Conservation (phyloP, 2,329 filamentous ascomycete genomes). For the Cladophialophora chaetospira region DNA sequence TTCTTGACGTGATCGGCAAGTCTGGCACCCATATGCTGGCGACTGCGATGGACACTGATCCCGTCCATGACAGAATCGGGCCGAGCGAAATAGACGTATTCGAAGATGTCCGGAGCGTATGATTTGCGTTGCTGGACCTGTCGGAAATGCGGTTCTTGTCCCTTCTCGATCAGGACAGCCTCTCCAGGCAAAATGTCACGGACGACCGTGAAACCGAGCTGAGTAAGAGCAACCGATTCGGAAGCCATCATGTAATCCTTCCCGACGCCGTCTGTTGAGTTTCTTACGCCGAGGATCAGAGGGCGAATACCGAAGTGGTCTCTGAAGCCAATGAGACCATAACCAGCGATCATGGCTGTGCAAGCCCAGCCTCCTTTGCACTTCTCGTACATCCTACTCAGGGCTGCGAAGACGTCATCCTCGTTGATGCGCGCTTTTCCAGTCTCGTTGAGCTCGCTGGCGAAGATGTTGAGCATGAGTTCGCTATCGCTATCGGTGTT, state of each 20-base stretch:
- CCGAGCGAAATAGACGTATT: constrained; percentile 84
- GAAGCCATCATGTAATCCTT: constrained; percentile 90
- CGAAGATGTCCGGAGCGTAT: constrained; percentile 85
- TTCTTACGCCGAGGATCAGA: constrained; percentile 73
- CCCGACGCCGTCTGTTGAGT: constrained; percentile 64
- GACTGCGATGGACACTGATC: constrained; percentile 80
- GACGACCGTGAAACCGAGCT: constrained; percentile 77
- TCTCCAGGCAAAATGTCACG: constrained; percentile 78
- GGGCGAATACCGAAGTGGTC: constrained; percentile 82
- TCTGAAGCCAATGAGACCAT: constrained; percentile 76
- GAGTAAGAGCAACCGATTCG: constrained; percentile 79
- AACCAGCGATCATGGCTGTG: constrained; percentile 79
- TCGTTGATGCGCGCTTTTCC: constrained; percentile 78
- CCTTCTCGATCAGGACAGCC: constrained; percentile 83
- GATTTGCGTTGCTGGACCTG: constrained; percentile 69
- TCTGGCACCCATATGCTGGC: constrained; percentile 83
- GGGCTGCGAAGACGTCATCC: constrained; percentile 72
- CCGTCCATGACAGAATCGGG: constrained; percentile 83
- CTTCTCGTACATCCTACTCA: constrained; percentile 70
- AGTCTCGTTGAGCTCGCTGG: constrained; percentile 76
- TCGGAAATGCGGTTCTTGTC: constrained; percentile 69
- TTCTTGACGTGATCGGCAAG: constrained; percentile 72
- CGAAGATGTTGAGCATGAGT: constrained; percentile 85
- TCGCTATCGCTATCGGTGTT: constrained; percentile 90
- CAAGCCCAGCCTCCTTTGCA: constrained; percentile 78